Base-by-base conservation (phyloP, 805 yeast genomes). In the Lachancea sp. region DNA sequence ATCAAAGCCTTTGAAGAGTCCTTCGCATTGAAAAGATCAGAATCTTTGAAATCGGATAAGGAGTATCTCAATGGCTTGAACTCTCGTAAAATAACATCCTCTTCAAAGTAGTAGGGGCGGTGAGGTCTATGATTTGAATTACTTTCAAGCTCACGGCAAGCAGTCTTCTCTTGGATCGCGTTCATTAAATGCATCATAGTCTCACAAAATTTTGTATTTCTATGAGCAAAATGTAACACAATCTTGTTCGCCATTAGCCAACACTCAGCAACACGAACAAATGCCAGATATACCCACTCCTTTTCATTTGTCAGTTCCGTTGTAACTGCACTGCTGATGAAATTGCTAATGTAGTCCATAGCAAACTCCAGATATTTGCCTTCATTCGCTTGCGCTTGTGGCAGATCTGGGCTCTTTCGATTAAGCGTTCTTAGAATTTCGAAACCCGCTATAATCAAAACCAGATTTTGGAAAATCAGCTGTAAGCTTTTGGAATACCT, bases 221-320 rank as follows among this genome's bases (percentile, higher is more conserved):
- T 56, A 44, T 55, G 70, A 1, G 68, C 54, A 45, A 56, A 65
- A 41, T 59, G 68, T 17, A 67, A 54, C 38, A 73, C 74, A 32
- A 66, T 51, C 47, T 71, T 72, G 45, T 77, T 70, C 36, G 74
- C 73, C 49, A 72, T 75, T 20, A 81, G 55, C 86, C 86, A 82
- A 45, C 75, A 73, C 19, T 77, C 66, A 36, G 76, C 57, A 9
- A 82, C 62, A 53, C 90, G 68, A 0, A 78, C 38, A 64, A 58
- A 41, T 68, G 77, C 52, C 65, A 60, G 29, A 59, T 50, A 49
- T 38, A 57, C 42, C 16, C 29, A 46, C 1, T 51, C 47, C 12
- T 58, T 53, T 16, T 48, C 44, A 16, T 52, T 42, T 10, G 52
- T 54, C 62, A 65, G 65, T 8, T 56, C 52, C n/a, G 59, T 52